Conservation (phyloP, 345 rosid genomes). For the Microthlaspi erraticum region DNA sequence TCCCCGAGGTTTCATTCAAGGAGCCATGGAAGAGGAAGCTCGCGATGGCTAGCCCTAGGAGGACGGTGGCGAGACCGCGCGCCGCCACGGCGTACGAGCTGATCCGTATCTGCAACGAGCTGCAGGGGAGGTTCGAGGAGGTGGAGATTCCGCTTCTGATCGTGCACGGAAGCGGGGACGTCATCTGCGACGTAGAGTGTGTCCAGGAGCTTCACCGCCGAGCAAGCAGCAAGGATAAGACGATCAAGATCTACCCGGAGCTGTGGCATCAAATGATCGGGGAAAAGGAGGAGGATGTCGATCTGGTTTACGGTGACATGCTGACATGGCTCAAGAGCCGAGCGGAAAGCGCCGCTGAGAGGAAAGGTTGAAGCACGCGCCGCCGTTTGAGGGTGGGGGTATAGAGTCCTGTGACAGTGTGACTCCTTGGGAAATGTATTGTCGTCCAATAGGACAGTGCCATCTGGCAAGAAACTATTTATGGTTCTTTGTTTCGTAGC, state of each 20-base stretch:
- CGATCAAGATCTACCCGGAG: conserved; percentile 72
- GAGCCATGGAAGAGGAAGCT: conserved; percentile 85
- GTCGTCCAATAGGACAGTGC: conserved; percentile 10
- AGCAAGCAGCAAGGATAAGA: conserved; percentile 72
- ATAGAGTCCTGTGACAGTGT: conserved; percentile 25
- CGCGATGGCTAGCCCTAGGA: conserved; percentile 70
- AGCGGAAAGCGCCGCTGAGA: conserved; percentile 27
- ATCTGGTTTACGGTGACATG: conserved; percentile 41
- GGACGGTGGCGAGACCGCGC: conserved; percentile 70
- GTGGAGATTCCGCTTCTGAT: conserved; percentile 79
- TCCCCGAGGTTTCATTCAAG: conserved; percentile 74
- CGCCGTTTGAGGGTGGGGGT: conserved; percentile 26
- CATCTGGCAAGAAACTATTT: conserved; percentile 32
- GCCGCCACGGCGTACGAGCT: conserved; percentile 91
- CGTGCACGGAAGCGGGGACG: conserved; percentile 79
- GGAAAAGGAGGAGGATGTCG: conserved; percentile 37
- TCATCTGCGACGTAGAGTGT: conserved; percentile 76
- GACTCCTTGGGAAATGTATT: conserved; percentile 5
- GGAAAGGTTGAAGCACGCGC: conserved; percentile 34
- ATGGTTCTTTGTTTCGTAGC: conserved; percentile 24
- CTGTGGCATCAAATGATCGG: conserved; percentile 77
- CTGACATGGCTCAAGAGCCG: conserved; percentile 37
- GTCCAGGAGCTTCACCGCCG: conserved; percentile 70
- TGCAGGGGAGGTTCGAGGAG: conserved; percentile 82
- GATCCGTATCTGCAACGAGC: conserved; percentile 67